Base-by-base conservation (phyloP, 2,329 filamentous ascomycete genomes). In the Tetracladium maxilliforme region DNA sequence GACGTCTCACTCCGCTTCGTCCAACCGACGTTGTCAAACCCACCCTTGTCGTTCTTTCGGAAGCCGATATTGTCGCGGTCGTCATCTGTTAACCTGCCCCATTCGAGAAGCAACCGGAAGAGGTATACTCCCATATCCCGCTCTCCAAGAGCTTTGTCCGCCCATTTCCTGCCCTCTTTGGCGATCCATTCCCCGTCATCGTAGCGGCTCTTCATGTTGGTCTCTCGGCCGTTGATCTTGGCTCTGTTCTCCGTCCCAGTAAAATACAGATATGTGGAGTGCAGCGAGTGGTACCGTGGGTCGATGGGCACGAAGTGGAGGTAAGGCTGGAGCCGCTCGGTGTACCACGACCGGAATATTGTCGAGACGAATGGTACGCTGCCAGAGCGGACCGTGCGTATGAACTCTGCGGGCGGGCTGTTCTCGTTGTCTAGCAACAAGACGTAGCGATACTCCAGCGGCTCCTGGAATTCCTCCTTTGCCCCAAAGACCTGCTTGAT, bases 311-410 rank as follows among this genome's bases (percentile, higher is more conserved):
- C 56, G 34, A 70, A 77, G 42, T 77, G 71, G 13, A 53, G 49
- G 71, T 72, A 78, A 1, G 65, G 55, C 10, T 67, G 51, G 3
- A 77, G 44, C 3, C 72, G 55, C 17, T 61, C 56, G 34, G 74
- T 70, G 37, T 71, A 70, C 72, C 72, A 78, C 29, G 74, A 70
- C 14, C 58, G 53, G 41, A 71, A 77, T 14, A 73, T 49, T 3
- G 65, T 70, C 0, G 63, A 58, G 32, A 71, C 70, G 40, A 75
- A 59, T 0, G 64, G 62, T 3, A 71, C 42, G 4, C 56, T 64
- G 2, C 45, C 54, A 9, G 54, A 62, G 10, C 51, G 45, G 8
- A 75, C 42, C 35, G 71, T 70, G 0, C 51, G 52, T 7, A 57
- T 39, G 35, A 58, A 67, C 1, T 61, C 51, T 4, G 58, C 61